Percentiles rank a stretch among this genome's conserved stretches.
phyloP scores from a whole-genome alignment of 805 yeast species.

The Candida sonorensis region DNA sequence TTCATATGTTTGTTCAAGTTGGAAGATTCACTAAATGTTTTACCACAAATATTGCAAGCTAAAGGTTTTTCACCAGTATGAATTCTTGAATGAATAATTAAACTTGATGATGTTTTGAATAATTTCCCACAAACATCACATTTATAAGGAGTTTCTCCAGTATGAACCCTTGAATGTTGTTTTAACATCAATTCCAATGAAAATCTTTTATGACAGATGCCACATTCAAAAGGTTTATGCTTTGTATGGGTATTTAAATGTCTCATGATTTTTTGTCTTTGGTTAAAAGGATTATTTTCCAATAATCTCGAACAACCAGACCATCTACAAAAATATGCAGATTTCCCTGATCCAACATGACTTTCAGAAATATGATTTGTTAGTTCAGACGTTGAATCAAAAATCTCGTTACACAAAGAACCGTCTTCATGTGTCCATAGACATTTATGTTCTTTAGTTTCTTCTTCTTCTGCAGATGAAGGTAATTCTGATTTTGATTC shows the following conservation, averaged over 20 bases:
- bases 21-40: slow-evolving; percentile 81
- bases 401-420: slow-evolving; percentile 41
- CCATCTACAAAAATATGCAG: slow-evolving; percentile 73
- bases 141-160: slow-evolving; percentile 81
- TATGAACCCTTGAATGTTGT: slow-evolving; percentile 79
- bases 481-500: too few species aligned
- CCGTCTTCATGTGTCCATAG: slow-evolving; percentile 30
- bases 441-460: slow-evolving; percentile 22
- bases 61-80: slow-evolving; percentile 92
- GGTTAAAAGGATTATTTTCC: slow-evolving; percentile 54
- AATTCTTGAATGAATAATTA: slow-evolving; percentile 75
- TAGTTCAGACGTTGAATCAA: slow-evolving; percentile 50
- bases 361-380: slow-evolving; percentile 61
- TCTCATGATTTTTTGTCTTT: slow-evolving; percentile 78
- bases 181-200: slow-evolving; percentile 71
- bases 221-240: slow-evolving; percentile 72
- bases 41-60: slow-evolving; percentile 72
- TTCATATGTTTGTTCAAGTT: slow-evolving; percentile 85
- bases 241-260: slow-evolving; percentile 88
- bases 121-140: slow-evolving; percentile 70
- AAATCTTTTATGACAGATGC: slow-evolving; percentile 60
- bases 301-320: slow-evolving; percentile 69
- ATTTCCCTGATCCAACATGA: slow-evolving; percentile 73
- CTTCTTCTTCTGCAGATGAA: slow-evolving; percentile 4
- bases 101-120: slow-evolving; percentile 77